Evolutionary conservation across 2,329 filamentous ascomycete species (phyloP).

Genomic region (Colletotrichum tofieldiae): DNA sequence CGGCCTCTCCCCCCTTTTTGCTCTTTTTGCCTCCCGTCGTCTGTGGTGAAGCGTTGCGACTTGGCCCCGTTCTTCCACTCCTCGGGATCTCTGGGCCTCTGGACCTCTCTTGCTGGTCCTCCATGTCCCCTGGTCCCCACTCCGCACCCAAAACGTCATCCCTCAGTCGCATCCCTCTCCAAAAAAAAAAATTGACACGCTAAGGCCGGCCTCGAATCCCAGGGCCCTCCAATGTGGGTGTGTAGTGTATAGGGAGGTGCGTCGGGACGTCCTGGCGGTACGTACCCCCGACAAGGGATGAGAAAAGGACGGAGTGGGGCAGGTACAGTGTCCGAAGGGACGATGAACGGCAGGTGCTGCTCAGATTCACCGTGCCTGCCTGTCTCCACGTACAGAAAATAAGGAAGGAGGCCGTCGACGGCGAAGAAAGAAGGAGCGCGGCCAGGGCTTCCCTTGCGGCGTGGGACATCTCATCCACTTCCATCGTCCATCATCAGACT

Average conservation of each 20-base stretch:
- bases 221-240: not conserved
- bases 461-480: constrained; percentile 7
- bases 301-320: not conserved
- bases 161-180: constrained; percentile 13
- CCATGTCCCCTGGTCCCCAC: constrained; percentile 20
- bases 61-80: constrained; percentile 2
- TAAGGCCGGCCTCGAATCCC: constrained; percentile 14
- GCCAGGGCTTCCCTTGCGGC: not conserved
- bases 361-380: constrained; percentile 1
- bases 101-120: not conserved
- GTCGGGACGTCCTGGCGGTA: not conserved
- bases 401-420: not conserved
- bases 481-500: not conserved
- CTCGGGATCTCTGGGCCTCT: not conserved
- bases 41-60: not conserved
- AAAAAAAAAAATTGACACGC: constrained; percentile 18
- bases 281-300: not conserved
- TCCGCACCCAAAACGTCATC: constrained; percentile 32
- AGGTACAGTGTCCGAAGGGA: constrained; percentile 4
- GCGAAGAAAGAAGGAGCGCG: not conserved
- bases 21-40: not conserved
- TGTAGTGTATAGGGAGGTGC: not conserved
- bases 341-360: not conserved
- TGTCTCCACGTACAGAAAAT: not conserved
- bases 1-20: not conserved